These are phyloP conservation scores for Byssoonygena ceratinophila DNA, from an alignment of 2,329 filamentous ascomycete species.

Conservation along the genomic window DNA sequence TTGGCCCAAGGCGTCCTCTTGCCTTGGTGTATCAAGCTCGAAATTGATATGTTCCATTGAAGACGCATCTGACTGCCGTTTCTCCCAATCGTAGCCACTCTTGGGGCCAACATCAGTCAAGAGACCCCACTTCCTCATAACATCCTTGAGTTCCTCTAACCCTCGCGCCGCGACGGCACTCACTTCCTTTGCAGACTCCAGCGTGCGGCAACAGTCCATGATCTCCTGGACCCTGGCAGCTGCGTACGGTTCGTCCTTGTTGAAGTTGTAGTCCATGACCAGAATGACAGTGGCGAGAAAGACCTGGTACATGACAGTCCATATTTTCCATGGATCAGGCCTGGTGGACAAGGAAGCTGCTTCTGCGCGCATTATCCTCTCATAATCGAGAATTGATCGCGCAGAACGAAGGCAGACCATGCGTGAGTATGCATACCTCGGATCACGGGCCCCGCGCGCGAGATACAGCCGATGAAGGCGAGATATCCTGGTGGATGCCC, in stretches of 20 bases:
- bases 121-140: slow-evolving; percentile 10
- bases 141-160: slow-evolving; percentile 8
- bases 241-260: slow-evolving; percentile 27
- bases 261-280: slow-evolving; percentile 34
- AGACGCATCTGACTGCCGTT: neutral
- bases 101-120: neutral
- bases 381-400: slow-evolving; percentile 28
- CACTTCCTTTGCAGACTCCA: slow-evolving; percentile 14
- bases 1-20: neutral
- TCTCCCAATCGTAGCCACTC: neutral
- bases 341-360: slow-evolving; percentile 22
- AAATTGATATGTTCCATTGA: neutral
- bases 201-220: slow-evolving; percentile 29
- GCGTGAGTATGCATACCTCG: slow-evolving; percentile 31
- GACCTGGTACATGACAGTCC: slow-evolving; percentile 25
- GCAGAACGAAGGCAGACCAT: slow-evolving; percentile 31
- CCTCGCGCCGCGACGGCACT: neutral
- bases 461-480: slow-evolving; percentile 34
- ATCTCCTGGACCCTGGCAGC: slow-evolving; percentile 31
- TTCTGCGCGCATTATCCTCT: slow-evolving; percentile 23
- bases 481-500: slow-evolving; percentile 29
- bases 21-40: neutral
- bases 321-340: neutral
- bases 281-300: slow-evolving; percentile 34
- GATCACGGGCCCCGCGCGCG: slow-evolving; percentile 28